Evolutionary conservation across 306 rosid species (phyloP).

Genomic region (Carpinus fangiana): DNA sequence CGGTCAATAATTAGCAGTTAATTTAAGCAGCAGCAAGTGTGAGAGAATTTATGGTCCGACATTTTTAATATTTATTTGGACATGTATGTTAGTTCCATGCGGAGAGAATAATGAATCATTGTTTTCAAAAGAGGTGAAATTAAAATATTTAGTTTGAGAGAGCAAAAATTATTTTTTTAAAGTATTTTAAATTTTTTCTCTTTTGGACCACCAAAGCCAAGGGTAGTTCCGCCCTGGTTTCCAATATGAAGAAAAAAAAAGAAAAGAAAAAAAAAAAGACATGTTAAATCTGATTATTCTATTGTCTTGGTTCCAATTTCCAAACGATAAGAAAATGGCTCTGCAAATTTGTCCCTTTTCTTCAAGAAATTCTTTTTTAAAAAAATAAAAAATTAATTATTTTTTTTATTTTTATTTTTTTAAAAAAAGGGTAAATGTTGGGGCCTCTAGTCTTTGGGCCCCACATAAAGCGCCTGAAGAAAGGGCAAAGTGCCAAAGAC

Average conservation of each 20-base stretch:
- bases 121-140: not conserved
- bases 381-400: too few relatives aligned
- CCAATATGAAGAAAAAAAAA: not conserved
- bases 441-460: not conserved
- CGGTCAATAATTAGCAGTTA: too few relatives aligned
- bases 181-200: too few relatives aligned
- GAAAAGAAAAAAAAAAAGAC: not conserved
- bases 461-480: conserved; percentile 14
- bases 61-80: too few relatives aligned
- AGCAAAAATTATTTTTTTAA: too few relatives aligned
- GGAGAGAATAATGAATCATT: not conserved
- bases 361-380: not conserved
- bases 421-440: too few relatives aligned
- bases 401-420: too few relatives aligned
- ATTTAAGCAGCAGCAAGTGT: too few relatives aligned
- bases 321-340: not conserved
- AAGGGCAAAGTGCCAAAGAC: not conserved
- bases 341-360: not conserved
- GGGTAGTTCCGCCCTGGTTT: too few relatives aligned
- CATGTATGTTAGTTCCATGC: not conserved
- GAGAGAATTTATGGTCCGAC: too few relatives aligned
- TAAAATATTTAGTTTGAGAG: too few relatives aligned
- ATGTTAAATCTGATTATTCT: not conserved
- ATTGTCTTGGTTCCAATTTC: not conserved
- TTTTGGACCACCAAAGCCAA: too few relatives aligned